Conservation (phyloP, 257 asterid species). For the Nicotiana tomentosiformis region DNA sequence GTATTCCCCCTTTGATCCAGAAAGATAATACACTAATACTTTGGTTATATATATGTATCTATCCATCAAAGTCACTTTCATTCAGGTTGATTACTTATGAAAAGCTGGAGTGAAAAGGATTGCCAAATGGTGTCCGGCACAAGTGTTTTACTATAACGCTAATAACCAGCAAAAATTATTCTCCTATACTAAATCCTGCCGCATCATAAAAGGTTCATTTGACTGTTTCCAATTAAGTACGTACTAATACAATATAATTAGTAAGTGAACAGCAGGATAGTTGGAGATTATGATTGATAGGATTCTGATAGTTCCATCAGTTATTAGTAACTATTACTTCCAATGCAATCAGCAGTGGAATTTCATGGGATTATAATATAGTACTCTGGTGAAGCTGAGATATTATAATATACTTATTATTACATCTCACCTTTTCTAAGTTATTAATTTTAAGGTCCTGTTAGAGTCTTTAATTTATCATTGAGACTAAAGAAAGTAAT, state of each 20-base stretch:
- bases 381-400: background rate
- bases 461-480: background rate
- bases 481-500: background rate
- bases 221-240: background rate
- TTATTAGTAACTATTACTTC: background rate
- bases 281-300: conserved; percentile 17
- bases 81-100: background rate
- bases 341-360: conserved; percentile 6
- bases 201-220: background rate
- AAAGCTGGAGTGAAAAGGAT: background rate
- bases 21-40: too few species aligned
- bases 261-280: background rate
- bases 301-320: conserved; percentile 1
- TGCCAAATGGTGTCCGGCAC: background rate
- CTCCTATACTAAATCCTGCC: background rate
- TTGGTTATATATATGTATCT: too few species aligned
- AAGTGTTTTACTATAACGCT: background rate
- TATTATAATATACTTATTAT: background rate
- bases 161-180: background rate
- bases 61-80: background rate
- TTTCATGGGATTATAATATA: background rate
- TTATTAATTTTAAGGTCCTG: background rate
- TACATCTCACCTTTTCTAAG: background rate
- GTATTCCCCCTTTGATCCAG: too few species aligned
- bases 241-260: background rate